These are phyloP conservation scores for Arctium lappa DNA, from an alignment of 129 eudicot species.

Conservation along the genomic window DNA sequence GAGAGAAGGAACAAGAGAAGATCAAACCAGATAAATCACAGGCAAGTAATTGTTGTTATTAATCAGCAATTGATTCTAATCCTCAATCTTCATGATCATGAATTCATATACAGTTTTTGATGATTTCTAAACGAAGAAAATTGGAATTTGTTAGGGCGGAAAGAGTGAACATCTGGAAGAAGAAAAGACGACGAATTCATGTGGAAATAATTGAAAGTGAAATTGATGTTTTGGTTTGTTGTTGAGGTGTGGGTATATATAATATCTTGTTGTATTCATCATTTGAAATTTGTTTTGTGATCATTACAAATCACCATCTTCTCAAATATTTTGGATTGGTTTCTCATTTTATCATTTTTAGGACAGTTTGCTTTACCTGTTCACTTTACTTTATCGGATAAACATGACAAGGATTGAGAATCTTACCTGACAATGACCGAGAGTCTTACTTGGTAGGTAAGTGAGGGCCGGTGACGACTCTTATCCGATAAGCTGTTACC, in stretches of 20 bases:
- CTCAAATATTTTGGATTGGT: background rate
- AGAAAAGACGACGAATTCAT: conserved; percentile 9
- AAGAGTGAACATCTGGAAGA: conserved; percentile 11
- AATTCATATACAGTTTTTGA: background rate
- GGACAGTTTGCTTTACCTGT: too few relatives aligned
- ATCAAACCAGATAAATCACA: conserved; percentile 37
- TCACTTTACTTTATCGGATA: too few relatives aligned
- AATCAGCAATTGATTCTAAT: background rate
- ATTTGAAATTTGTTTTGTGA: background rate
- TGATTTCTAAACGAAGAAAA: background rate
- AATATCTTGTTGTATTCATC: conserved; percentile 34
- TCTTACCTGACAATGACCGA: too few relatives aligned
- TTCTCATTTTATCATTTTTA: background rate
- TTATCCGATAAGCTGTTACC: too few relatives aligned
- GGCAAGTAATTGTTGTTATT: conserved; percentile 16
- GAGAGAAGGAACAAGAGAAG: conserved; percentile 64
- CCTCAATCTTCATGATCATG: background rate
- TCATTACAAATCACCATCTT: background rate
- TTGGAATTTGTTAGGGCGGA: conserved; percentile 12
- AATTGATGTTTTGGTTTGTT: conserved; percentile 10
- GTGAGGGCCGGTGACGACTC: too few relatives aligned
- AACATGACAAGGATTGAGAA: too few relatives aligned
- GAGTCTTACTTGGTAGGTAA: too few relatives aligned
- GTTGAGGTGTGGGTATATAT: conserved; percentile 33
- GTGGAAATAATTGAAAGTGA: background rate